Evolutionary conservation across 2,329 filamentous ascomycete species (phyloP), one percentile per base, ranked within the genome.

Genomic region (Fusarium duplospermum): DNA sequence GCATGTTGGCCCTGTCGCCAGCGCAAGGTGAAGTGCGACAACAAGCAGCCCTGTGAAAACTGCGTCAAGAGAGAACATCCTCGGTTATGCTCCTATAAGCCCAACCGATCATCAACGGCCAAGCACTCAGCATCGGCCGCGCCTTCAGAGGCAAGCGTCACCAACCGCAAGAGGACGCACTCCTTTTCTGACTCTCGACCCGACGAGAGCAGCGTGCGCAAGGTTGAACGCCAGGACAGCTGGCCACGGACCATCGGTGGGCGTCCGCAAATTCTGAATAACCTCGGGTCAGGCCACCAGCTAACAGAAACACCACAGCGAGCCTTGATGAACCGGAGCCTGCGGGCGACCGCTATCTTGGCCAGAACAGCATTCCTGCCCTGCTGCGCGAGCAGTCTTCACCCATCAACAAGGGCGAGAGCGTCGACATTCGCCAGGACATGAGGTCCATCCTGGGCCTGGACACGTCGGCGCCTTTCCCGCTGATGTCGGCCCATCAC

Each of bases 21-120:
- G 81, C 87, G 90, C 73, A 92, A 92, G 82, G 90, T 92, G 45
- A 92, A 92, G 82, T 92, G 90, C 80, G 90, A 92, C 83, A 92
- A 92, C 81, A 90, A 91, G 80, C 87, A 91, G 77, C 90, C 90
- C 1, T 92, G 90, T 80, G 90, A 92, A 78, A 92, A 92, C 79
- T 92, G 90, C 77, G 87, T 91, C 77, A 92, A 91, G 83, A 84
- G 90, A 64, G 90, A 92, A 68, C 90, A 92, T 75, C 86, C 90
- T 3, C 86, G 89, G 81, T 84, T 92, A 60, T 92, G 90, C 79
- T 92, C 89, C 31, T 92, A 92, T 82, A 92, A 92, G 78, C 90
- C 90, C 16, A 92, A 92, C 79, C 81, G 82, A 80, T 83, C 80
- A 77, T 83, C 75, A 64, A 80, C 81, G 72, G 81, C 76, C 76